Evolutionary conservation across 306 rosid species (phyloP), one percentile per base, ranked within the genome.

Genomic region (Canavalia gladiata): DNA sequence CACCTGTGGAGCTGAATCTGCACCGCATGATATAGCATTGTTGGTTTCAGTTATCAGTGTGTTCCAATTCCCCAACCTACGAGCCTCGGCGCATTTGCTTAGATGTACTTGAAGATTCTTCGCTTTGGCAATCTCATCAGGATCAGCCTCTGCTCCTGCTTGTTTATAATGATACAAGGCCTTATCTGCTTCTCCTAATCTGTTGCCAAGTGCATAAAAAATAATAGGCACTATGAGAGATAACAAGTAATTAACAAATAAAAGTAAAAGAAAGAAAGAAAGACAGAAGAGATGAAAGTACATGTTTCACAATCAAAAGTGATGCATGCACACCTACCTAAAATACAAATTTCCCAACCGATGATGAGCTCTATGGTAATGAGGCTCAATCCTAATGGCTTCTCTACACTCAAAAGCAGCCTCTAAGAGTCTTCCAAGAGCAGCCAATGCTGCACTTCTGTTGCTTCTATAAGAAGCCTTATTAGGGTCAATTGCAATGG

Each of bases 381-480:
- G 92, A 12, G 95, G 92, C 8, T 95, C 99, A 10, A 95, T 95
- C 41, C 84, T 82, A 71, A 95, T 90, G 35, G 99, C 99, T 87
- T 93, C 97, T 68, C 93, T 87, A 63, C 99, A 95, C 84, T 95
- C 97, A 58, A 95, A 92, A 56, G 91, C 91, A 2, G 97, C 99
- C 70, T 95, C 97, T 10, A 95, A 86, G 73, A 91, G 64, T 85
- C 87, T 80, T 49, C 98, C 97, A 10, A 94, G 97, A 72, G 97
- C 97, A 0, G 90, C 83, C 52, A 95, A 88, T 3, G 97, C 99
- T 1, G 95, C 99, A 84, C 97, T 93, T 82, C 86, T 90, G 45
- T 95, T 95, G 75, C 97, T 94, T 74, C 97, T 88, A 56, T 94
- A 94, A 0, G 98, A 88, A 71, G 98, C 98, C 84, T 91, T 92